These are phyloP conservation scores for Salix viminalis DNA, from an alignment of 345 rosid species.

Conservation along the genomic window DNA sequence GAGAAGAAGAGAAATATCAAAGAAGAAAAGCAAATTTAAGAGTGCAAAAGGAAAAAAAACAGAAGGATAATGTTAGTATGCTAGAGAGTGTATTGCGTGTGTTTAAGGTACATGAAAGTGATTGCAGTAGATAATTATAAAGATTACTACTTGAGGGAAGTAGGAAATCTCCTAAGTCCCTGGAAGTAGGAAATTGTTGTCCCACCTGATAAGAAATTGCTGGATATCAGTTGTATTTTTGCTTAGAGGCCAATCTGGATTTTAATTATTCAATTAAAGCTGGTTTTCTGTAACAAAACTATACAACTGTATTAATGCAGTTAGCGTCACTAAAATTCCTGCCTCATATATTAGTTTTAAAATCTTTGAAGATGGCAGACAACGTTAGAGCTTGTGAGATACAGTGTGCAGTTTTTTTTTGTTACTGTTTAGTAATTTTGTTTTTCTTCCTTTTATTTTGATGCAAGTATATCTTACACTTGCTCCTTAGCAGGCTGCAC, in stretches of 20 bases:
- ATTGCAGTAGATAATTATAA: no score
- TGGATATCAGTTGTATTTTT: neutral
- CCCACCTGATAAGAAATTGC: neutral
- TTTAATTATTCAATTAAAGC: neutral
- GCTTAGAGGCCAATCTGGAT: neutral
- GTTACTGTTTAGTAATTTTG: neutral
- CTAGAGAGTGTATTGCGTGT: no score
- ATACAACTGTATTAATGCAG: neutral
- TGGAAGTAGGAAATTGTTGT: neutral
- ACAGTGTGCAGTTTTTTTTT: no score
- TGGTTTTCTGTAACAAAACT: neutral
- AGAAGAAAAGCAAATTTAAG: no score
- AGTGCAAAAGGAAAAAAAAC: no score
- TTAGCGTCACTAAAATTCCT: neutral
- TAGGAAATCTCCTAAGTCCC: neutral
- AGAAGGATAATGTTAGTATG: no score
- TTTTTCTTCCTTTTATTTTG: neutral
- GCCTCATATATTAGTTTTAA: neutral
- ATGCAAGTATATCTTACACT: neutral
- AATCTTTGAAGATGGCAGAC: neutral
- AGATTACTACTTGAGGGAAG: neutral
- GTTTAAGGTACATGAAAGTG: no score
- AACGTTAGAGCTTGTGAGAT: neutral
- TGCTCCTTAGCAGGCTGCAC: conserved; percentile 51
- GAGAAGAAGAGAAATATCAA: no score